Base-by-base conservation (phyloP, 306 rosid species). In the Adenanthera pavonina region DNA sequence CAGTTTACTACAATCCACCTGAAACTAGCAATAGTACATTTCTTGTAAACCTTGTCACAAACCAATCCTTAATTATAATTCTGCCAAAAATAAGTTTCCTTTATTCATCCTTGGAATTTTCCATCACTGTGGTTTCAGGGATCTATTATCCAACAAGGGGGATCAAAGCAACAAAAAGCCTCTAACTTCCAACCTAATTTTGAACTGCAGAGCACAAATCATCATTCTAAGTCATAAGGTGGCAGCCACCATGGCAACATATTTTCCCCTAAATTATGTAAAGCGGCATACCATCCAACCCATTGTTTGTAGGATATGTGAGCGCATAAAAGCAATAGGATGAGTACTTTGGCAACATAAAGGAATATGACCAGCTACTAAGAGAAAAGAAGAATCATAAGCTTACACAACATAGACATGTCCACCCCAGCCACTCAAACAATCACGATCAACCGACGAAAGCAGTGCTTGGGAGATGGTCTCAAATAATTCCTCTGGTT, bases 351-450 rank as follows among this genome's bases (percentile, higher is more conserved):
- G 65, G 33, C 60, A 79, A 78, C 60, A 66, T 5, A 25, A 51
- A 75, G 36, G 48, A 62, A 47, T 1, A 57, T 49, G 16, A 46
- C 40, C 30, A 19, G 66, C 53, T 35, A 36, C 69, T 44, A 49
- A 36, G 53, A 33, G 59, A 47, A 72, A 53, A 3, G n/a, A 7
- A 33, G 19, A 86, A 68, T 12, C 7, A 75, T 64, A 68, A 81
- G 75, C 98, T 96, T 93, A 93, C 99, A 96, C 97, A 82, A 96
- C 88, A 68, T 84, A 96, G 86, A 96, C 92, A 67, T 96, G 99
- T 52, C 99, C 99, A 78, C 98, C 98, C 99, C 99, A 96, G 78
- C 99, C 99, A 88, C 99, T 96, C 84, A 96, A 83, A 89, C 99
- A 93, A 86, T 96, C 99, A n/a, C 99, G 94, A 82, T 96, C 98